Conservation (phyloP, 2,329 filamentous ascomycete genomes). For the Monilinia fructigena region DNA sequence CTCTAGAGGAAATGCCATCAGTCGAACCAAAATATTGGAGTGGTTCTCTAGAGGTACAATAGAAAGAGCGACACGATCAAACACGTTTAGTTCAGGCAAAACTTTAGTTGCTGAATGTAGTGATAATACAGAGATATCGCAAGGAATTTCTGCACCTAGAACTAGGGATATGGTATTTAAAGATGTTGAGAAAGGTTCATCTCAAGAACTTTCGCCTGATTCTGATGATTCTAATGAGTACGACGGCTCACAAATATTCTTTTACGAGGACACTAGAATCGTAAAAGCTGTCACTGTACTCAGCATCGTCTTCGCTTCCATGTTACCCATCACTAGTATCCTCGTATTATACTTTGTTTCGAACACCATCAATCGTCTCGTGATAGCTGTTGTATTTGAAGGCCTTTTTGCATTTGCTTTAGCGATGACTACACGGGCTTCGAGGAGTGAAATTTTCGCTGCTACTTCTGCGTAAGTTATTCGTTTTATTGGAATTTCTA, state of each 20-base stretch:
- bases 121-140: not conserved
- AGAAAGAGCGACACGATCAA: not conserved
- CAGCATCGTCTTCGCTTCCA: slow-evolving; percentile 35
- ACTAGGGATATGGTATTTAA: not conserved
- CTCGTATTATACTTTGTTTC: slow-evolving; percentile 37
- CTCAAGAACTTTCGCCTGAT: slow-evolving; percentile 9
- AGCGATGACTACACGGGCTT: slow-evolving; percentile 34
- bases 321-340: slow-evolving; percentile 37
- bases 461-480: slow-evolving; percentile 37
- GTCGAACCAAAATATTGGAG: not conserved
- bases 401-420: slow-evolving; percentile 35
- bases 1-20: not conserved
- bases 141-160: not conserved
- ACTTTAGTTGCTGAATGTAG: not conserved
- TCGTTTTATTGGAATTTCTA: slow-evolving; percentile 23
- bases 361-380: slow-evolving; percentile 30
- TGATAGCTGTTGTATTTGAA: slow-evolving; percentile 34
- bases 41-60: not conserved
- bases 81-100: not conserved
- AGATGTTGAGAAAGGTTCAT: not conserved
- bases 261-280: slow-evolving; percentile 27
- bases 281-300: slow-evolving; percentile 26
- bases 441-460: slow-evolving; percentile 37
- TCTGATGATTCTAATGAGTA: not conserved
- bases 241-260: slow-evolving; percentile 10